Percentiles rank a stretch among this genome's conserved stretches.
phyloP scores from a whole-genome alignment of 2,329 filamentous ascomycete species.

The Gliomastix tumulicola region DNA sequence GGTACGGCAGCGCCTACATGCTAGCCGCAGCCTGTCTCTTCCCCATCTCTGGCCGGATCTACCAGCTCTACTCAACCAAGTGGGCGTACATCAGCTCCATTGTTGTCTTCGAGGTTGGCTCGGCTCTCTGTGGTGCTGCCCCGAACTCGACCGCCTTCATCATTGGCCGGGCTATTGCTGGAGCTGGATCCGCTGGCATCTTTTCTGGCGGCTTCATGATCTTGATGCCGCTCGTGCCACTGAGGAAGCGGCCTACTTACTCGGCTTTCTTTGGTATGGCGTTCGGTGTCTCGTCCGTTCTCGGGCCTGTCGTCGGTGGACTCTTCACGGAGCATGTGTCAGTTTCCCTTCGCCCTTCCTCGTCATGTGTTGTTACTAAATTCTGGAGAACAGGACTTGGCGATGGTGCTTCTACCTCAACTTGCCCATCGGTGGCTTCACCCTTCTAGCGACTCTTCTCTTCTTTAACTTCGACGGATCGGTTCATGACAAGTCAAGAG shows the following conservation, averaged over 20 bases:
- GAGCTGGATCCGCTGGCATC: conserved; percentile 30
- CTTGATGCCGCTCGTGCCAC: background rate
- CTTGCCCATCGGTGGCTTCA: conserved; percentile 17
- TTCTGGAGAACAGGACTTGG: conserved; percentile 23
- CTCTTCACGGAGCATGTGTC: conserved; percentile 35
- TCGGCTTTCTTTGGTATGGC: conserved; percentile 35
- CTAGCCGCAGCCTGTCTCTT: conserved; percentile 50
- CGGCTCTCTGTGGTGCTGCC: conserved; percentile 19
- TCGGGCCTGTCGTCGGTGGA: conserved; percentile 41
- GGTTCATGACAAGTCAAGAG: conserved; percentile 19
- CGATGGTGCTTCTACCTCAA: conserved; percentile 23
- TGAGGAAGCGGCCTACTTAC: conserved; percentile 1
- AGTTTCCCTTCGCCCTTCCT: conserved; percentile 10
- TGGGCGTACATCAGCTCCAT: conserved; percentile 13
- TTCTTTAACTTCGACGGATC: conserved; percentile 27
- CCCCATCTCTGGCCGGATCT: conserved; percentile 42
- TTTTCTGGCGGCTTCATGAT: conserved; percentile 44
- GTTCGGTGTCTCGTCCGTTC: conserved; percentile 38
- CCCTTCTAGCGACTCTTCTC: conserved; percentile 13
- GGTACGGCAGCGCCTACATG: conserved; percentile 55
- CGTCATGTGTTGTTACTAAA: too few species aligned
- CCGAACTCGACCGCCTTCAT: conserved; percentile 21
- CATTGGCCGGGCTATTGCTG: conserved; percentile 23
- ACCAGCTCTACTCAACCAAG: conserved; percentile 42
- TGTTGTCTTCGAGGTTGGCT: conserved; percentile 15